Conservation (phyloP, 23 red algal genomes). For the Cyanidiococcus yangmingshanensis region DNA sequence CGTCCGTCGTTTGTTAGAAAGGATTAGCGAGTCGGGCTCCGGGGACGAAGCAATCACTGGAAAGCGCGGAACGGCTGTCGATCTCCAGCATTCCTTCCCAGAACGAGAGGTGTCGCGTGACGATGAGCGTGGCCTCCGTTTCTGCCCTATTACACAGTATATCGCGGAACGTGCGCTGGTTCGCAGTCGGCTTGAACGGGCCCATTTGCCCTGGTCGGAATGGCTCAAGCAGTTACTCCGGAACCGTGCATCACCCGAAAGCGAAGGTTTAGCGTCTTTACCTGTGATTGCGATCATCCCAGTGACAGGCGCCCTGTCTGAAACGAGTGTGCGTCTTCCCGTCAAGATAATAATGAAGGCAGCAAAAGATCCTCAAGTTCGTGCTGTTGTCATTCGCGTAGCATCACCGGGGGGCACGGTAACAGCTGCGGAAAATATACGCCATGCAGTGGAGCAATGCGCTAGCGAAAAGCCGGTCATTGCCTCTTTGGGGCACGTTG, state of each 20-base stretch:
- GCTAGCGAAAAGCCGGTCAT: conserved; percentile 18
- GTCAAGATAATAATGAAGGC: not conserved
- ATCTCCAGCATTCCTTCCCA: too few species aligned
- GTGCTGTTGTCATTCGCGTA: conserved; percentile 14
- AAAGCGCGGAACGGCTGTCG: not conserved
- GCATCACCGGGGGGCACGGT: conserved; percentile 17
- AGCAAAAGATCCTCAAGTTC: conserved; percentile 3
- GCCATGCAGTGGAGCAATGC: conserved; percentile 9
- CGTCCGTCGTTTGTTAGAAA: not conserved
- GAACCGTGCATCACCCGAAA: not conserved
- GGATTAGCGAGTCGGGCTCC: not conserved
- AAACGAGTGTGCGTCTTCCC: not conserved
- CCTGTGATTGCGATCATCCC: not conserved
- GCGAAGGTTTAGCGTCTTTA: not conserved
- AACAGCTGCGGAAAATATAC: conserved; percentile 16
- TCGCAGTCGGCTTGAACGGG: not conserved
- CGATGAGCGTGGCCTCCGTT: not conserved
- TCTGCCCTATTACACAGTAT: not conserved
- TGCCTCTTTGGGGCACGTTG: conserved; percentile 22
- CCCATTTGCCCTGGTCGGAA: not conserved
- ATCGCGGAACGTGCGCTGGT: not conserved
- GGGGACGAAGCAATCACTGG: not conserved
- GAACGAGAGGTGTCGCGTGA: not conserved
- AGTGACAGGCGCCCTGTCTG: not conserved
- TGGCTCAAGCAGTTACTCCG: not conserved